Percentiles rank a stretch among this genome's conserved stretches.
These are phyloP conservation scores for Helotiales sp. DNA, from an alignment of 2,329 filamentous ascomycete genomes.

Conservation along the genomic window DNA sequence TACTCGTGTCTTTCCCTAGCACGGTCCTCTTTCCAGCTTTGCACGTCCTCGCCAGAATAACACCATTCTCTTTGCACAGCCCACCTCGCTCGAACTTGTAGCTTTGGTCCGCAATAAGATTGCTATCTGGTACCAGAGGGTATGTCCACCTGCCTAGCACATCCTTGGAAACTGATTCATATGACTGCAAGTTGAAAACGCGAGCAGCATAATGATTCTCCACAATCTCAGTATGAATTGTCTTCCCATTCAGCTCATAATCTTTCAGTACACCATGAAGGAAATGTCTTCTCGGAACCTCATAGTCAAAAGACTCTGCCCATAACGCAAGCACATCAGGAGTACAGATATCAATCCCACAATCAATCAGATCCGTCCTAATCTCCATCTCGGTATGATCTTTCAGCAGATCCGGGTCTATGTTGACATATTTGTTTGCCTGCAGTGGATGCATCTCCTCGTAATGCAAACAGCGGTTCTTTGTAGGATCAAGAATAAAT, in stretches of 20 bases:
- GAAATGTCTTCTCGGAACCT: conserved; percentile 84
- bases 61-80: conserved; percentile 77
- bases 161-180: conserved; percentile 85
- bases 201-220: conserved; percentile 82
- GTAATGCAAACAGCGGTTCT: conserved; percentile 85
- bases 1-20: conserved; percentile 72
- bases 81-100: conserved; percentile 71
- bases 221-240: conserved; percentile 88
- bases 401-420: conserved; percentile 79
- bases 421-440: conserved; percentile 62
- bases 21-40: conserved; percentile 68
- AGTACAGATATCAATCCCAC: conserved; percentile 95
- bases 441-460: conserved; percentile 80
- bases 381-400: conserved; percentile 75
- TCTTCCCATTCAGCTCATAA: conserved; percentile 94
- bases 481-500: conserved; percentile 81
- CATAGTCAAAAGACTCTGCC: conserved; percentile 98
- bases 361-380: conserved; percentile 86
- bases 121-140: conserved; percentile 86
- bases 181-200: conserved; percentile 82
- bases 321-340: conserved; percentile 92
- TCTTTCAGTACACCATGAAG: conserved; percentile 92
- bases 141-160: conserved; percentile 86
- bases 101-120: conserved; percentile 74
- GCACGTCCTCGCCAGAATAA: conserved; percentile 72